A percentile compares a stretch with the other conserved stretches of the same genome.
Conservation (phyloP, 768 basidiomycete genomes). For the Mycena metata region DNA sequence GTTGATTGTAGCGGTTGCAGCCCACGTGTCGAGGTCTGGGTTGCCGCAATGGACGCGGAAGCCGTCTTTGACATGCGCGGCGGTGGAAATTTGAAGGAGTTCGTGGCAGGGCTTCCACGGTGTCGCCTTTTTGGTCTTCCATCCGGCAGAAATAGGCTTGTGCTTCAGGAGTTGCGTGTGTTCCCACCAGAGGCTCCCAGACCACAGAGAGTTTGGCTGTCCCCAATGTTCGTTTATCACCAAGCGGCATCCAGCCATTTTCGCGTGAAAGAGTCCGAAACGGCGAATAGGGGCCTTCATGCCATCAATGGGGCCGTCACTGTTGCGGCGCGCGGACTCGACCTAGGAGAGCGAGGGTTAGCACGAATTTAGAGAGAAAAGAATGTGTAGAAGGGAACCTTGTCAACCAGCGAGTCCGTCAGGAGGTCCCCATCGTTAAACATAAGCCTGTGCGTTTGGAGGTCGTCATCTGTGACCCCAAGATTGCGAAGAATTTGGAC, state of each 20-base stretch:
- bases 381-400: neutral
- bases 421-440: conserved; percentile 35
- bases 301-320: conserved; percentile 1
- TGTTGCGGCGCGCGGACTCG: conserved; percentile 37
- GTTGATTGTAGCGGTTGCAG: neutral
- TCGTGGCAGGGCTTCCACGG: conserved; percentile 32
- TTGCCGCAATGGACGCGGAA: conserved; percentile 24
- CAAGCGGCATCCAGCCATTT: conserved; percentile 40
- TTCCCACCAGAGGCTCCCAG: conserved; percentile 33
- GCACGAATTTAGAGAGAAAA: neutral
- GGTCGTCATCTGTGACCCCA: conserved; percentile 6
- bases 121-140: conserved; percentile 10
- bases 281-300: conserved; percentile 17
- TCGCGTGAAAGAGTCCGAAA: conserved; percentile 44
- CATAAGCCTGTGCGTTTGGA: conserved; percentile 32
- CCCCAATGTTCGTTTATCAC: conserved; percentile 48
- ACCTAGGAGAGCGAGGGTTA: neutral
- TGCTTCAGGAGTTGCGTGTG: conserved; percentile 29
- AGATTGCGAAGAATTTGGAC: conserved; percentile 14
- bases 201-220: conserved; percentile 39
- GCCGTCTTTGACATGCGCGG: conserved; percentile 24
- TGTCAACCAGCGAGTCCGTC: conserved; percentile 31
- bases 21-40: conserved; percentile 27
- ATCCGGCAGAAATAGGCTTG: conserved; percentile 26
- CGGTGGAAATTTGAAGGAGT: conserved; percentile 6